phyloP scores from a whole-genome alignment of 2,329 filamentous ascomycete species.

The Celoporthe dispersa region DNA sequence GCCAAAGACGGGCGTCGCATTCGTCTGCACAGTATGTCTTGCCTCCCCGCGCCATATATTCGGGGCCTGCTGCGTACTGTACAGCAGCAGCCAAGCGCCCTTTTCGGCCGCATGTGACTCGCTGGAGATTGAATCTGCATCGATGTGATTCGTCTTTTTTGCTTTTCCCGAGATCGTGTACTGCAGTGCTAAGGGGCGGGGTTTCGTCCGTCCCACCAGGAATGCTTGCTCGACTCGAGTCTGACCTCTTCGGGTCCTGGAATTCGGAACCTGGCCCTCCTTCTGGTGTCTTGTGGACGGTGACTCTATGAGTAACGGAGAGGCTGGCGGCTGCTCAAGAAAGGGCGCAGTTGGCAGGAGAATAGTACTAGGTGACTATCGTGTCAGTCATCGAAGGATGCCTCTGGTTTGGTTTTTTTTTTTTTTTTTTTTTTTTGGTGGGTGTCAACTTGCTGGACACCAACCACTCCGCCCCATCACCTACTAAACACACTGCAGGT shows the following conservation, averaged over 20 bases:
- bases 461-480: neutral
- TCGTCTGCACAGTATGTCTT: neutral
- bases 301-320: neutral
- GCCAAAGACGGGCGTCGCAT: neutral
- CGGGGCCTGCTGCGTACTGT: neutral
- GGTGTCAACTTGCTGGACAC: neutral
- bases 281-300: neutral
- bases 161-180: constrained; percentile 15
- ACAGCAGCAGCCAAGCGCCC: neutral
- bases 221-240: neutral
- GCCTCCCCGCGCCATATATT: neutral
- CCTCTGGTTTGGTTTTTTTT: no score
- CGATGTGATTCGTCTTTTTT: constrained; percentile 17
- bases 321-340: no score
- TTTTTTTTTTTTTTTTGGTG: no score
- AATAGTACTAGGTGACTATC: no score
- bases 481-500: neutral
- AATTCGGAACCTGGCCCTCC: neutral
- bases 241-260: neutral
- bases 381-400: neutral
- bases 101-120: constrained; percentile 16
- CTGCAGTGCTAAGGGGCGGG: constrained; percentile 3
- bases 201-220: neutral
- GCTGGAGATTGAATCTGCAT: constrained; percentile 5
- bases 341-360: no score